Evolutionary conservation across 2,329 filamentous ascomycete genomes (phyloP), one percentile per base, ranked within the genome.

Genomic region (Mariannaea sp.): DNA sequence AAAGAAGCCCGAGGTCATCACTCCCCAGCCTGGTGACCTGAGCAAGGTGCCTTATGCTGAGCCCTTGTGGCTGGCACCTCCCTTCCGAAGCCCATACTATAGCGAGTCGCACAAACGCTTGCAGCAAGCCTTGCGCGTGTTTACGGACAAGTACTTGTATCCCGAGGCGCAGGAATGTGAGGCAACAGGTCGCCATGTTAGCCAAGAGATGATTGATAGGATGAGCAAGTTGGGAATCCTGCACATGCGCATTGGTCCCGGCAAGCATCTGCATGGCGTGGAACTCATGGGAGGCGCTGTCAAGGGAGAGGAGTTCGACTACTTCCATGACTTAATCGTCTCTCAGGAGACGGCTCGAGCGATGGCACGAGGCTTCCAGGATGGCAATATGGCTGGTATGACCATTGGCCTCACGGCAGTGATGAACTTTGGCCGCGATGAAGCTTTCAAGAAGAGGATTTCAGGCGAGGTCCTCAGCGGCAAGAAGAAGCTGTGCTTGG

Each of bases 361-460:
- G 6, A 90, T 88, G 70, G 85, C 88, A 22, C 77, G 89, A 64
- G 91, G 90, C 1, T 96, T 94, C 74, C 86, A 90, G 70, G 91
- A 96, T 69, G 91, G 90, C 3, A 92, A 91, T 73, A 84, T 95
- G 82, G 87, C 89, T 2, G 90, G 91, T 46, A 91, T 95, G 88
- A 86, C 86, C 22, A 95, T 95, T 61, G 85, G 85, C 32, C 75
- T 95, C 59, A 90, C 90, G 1, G 90, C 89, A 9, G 83, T 95
- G 19, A 80, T 91, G 68, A 87, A 93, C 76, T 95, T 87, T 79
- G 83, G 89, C 70, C 83, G 81, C 45, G 81, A 93, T 65, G 77
- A 83, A 50, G 76, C 76, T 35, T 81, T 90, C 64, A 86, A 86
- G 73, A 80, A 86, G 62, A 79, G 79, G 47, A 79, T 95, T 40